Evolutionary conservation across 345 rosid genomes (phyloP), one percentile per base, ranked within the genome.

Genomic region (Carallia pectinifolia): DNA sequence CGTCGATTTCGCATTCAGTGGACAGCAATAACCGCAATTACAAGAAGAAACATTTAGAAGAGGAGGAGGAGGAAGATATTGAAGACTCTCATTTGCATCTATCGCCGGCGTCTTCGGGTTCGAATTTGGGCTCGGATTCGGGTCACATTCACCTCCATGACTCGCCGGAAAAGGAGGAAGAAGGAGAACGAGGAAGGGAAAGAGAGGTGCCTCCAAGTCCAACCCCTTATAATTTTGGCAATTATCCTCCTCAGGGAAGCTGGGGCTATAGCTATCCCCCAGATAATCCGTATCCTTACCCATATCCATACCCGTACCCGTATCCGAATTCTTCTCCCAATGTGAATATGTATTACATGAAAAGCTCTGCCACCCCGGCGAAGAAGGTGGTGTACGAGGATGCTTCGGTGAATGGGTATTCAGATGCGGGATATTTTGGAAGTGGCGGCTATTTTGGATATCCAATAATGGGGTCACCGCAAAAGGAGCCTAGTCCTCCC

Each of bases 361-460:
- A 84, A 77, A 91, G 74, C 77, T 83, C 93, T 17, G 75, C 89
- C 10, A 74, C 95, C 33, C 82, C 93, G 31, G 82, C 88, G 47
- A 89, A 80, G 40, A 86, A 95, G 17, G 81, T 87, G 65, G 83
- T 91, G 18, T 87, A 87, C 63, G 87, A 88, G 79, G 83, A 87
- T 77, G 95, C 93, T 40, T 12, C 73, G 0, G 69, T 55, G 7
- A 72, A 79, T 19, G 88, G 81, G 47, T 79, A 77, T 66, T 67
- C 87, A 4, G 78, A 77, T 66, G 66, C 87, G 4, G 78, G 70
- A 70, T 84, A 80, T 60, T 78, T 76, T 36, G 78, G 79, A 7
- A 79, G 70, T 71, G 85, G 85, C 56, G 88, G 87, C 8, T 82
- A 75, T 76, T 88, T 79, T 64, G 95, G 89, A 7, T 88, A 81